Base-by-base conservation (phyloP, 192 early-diverging fungal genomes). In the Coemansia sp. region DNA sequence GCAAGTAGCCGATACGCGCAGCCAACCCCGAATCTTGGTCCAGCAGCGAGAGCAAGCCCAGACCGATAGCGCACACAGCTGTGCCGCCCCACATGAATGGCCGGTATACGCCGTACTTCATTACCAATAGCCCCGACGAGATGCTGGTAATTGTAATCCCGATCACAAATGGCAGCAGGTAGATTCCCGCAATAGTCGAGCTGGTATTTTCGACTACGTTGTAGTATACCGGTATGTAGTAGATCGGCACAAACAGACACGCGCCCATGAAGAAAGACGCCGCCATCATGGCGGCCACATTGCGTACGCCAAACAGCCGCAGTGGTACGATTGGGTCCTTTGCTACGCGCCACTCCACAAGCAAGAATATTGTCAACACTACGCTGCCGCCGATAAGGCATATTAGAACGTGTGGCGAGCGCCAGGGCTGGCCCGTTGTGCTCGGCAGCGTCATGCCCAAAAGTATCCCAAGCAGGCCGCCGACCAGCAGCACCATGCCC, bases 361-460 rank as follows among this genome's bases (percentile, higher is more conserved):
- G 46, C 21, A 70, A 78, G 39, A 92, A 85, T 8, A 87, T 14
- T 4, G 46, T 74, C 15, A 92, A 73, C 14, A 92, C 64, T 5
- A 86, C 55, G 15, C 69, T 50, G 6, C 85, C 84, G 10, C 86
- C 58, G 12, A 80, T 75, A 48, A 92, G 77, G 19, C 88, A 76
- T 1, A 38, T 44, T 48, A 95, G 88, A 15, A 90, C 87, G 32
- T 86, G 68, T 11, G 91, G 68, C 31, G 84, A 80, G 29, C 69
- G 70, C 95, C 94, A 97, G 0, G 36, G 23, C 14, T 74, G 72
- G 74, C 89, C 89, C 10, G 76, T 76, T 51, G 79, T 78, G 32
- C 94, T 91, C 31, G 93, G 94, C 70, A 89, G 85, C 46, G 90
- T 87, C 62, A 92, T 78, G 0, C 93, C 93, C 34, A 92, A 63